These are phyloP conservation scores for Neofusicoccum laricinum DNA, from an alignment of 2,329 filamentous ascomycete genomes.

Conservation along the genomic window DNA sequence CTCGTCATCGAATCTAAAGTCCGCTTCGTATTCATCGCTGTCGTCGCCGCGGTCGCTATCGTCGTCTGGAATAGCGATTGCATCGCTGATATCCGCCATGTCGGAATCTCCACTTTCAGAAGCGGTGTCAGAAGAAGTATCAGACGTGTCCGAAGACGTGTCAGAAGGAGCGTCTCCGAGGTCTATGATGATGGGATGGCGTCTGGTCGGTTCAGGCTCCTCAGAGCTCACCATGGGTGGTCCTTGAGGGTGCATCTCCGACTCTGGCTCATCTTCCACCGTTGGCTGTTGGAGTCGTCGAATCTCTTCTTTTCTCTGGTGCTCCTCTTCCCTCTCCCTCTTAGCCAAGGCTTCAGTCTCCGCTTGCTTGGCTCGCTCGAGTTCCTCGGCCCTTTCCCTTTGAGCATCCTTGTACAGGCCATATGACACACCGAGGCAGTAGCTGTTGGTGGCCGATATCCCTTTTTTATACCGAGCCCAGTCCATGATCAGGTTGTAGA, in stretches of 20 bases:
- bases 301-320: background rate
- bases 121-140: background rate
- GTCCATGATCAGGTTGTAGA: slow-evolving; percentile 21
- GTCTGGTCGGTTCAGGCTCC: background rate
- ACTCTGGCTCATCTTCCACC: background rate
- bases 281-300: background rate
- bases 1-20: background rate
- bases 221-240: too few species aligned
- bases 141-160: background rate
- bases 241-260: background rate
- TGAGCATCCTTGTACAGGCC: slow-evolving; percentile 6
- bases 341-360: slow-evolving; percentile 1
- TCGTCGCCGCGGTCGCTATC: background rate
- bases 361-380: slow-evolving; percentile 12
- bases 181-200: background rate
- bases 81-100: background rate
- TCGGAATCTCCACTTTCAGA: background rate
- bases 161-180: background rate
- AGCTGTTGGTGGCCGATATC: slow-evolving; percentile 14
- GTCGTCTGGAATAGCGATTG: too few species aligned
- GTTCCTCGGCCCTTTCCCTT: slow-evolving; percentile 16
- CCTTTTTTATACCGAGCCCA: slow-evolving; percentile 20
- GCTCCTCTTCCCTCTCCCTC: background rate
- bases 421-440: slow-evolving; percentile 19
- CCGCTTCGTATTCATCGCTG: background rate